A percentile compares a stretch with the other conserved stretches of the same genome.
phyloP scores from a whole-genome alignment of 306 rosid species.

The Cicer yamashitae region DNA sequence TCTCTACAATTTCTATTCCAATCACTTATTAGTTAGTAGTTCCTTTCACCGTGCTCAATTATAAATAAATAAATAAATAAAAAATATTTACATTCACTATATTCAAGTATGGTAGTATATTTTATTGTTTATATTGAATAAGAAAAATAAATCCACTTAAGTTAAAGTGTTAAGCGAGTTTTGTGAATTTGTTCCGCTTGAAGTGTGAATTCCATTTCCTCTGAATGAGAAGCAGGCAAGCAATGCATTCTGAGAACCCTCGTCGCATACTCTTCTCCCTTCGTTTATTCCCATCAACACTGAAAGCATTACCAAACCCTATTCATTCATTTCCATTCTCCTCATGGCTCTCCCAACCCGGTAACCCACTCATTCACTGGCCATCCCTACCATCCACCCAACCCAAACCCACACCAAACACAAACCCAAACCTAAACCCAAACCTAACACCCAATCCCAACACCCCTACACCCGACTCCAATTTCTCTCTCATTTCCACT shows the following conservation, averaged over 20 bases:
- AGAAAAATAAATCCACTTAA: too few relatives aligned
- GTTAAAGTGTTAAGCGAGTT: too few relatives aligned
- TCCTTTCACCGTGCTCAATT: too few relatives aligned
- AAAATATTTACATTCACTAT: too few relatives aligned
- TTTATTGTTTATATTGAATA: too few relatives aligned
- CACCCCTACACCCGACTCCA: background rate
- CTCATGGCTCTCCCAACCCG: constrained; percentile 70
- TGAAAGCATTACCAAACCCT: constrained; percentile 47
- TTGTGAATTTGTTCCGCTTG: too few relatives aligned
- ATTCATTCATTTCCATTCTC: constrained; percentile 26
- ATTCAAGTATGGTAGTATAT: too few relatives aligned
- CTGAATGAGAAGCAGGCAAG: background rate
- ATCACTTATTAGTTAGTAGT: too few relatives aligned
- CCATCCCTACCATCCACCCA: constrained; percentile 47
- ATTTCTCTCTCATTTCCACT: constrained; percentile 51
- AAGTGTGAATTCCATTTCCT: background rate
- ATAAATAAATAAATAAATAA: too few relatives aligned
- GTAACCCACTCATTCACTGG: constrained; percentile 65
- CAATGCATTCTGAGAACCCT: constrained; percentile 44
- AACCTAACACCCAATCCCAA: background rate
- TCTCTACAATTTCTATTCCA: too few relatives aligned
- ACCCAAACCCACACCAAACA: constrained; percentile 40
- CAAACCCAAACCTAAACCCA: constrained; percentile 21
- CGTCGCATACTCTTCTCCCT: constrained; percentile 37
- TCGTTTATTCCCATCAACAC: constrained; percentile 11